Evolutionary conservation across 1,139 yeast genomes (phyloP).

Genomic region (Tardiomyces depauwii): DNA sequence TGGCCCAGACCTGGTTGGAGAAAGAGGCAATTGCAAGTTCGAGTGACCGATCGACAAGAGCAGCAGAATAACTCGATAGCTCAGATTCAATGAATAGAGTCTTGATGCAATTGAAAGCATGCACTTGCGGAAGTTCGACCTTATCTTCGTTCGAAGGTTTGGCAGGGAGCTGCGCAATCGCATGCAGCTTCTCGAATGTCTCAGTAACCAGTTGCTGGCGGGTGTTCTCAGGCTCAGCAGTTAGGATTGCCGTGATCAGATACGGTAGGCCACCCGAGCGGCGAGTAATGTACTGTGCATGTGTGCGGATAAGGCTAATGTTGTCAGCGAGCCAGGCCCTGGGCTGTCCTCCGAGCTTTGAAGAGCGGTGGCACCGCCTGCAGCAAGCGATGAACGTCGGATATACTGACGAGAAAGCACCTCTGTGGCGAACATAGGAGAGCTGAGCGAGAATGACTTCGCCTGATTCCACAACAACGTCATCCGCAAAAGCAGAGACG

Average conservation of each 20-base stretch:
- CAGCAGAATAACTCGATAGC: slow-evolving; percentile 41
- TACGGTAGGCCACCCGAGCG: slow-evolving; percentile 89
- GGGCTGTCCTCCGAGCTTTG: slow-evolving; percentile 31
- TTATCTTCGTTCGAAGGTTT: slow-evolving; percentile 35
- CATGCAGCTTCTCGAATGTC: slow-evolving; percentile 42
- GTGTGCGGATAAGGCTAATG: slow-evolving; percentile 40
- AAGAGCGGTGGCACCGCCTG: slow-evolving; percentile 32
- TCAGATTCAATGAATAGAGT: slow-evolving; percentile 62
- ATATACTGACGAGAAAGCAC: slow-evolving; percentile 80
- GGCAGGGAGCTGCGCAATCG: slow-evolving; percentile 40
- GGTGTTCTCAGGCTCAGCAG: slow-evolving; percentile 34
- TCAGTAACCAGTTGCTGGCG: slow-evolving; percentile 25
- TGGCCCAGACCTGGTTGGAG: slow-evolving; percentile 64
- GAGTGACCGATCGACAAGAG: slow-evolving; percentile 47
- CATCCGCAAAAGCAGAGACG: slow-evolving; percentile 14
- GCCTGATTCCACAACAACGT: slow-evolving; percentile 33
- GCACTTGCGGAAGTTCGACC: slow-evolving; percentile 80
- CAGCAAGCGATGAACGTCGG: slow-evolving; percentile 67
- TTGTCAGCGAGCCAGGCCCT: slow-evolving; percentile 45
- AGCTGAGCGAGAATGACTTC: slow-evolving; percentile 53
- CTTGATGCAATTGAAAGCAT: slow-evolving; percentile 78
- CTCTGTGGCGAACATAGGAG: slow-evolving; percentile 70
- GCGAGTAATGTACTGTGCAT: slow-evolving; percentile 64
- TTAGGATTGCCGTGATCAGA: slow-evolving; percentile 59
- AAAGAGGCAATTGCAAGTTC: slow-evolving; percentile 52